phyloP scores from a whole-genome alignment of 768 basidiomycete species.

The Pleurotus pulmonarius region DNA sequence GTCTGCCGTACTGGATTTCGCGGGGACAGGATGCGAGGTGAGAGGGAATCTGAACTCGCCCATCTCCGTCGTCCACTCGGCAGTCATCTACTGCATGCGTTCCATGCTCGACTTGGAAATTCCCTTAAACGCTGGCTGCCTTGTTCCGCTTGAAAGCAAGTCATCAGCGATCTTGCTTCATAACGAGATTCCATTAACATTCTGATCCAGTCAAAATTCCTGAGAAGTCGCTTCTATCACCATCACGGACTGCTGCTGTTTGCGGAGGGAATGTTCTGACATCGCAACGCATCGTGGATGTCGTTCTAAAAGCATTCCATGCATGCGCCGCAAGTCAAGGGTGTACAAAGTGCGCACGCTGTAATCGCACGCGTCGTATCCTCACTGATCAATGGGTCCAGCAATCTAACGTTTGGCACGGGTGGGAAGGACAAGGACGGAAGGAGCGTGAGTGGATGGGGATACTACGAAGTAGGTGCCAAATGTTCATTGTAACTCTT shows the following conservation, averaged over 20 bases:
- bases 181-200: slow-evolving; percentile 3
- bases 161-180: slow-evolving; percentile 5
- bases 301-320: slow-evolving; percentile 88
- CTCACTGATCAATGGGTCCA: slow-evolving; percentile 18
- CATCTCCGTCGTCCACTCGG: slow-evolving; percentile 81
- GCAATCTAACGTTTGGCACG: slow-evolving; percentile 86
- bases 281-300: slow-evolving; percentile 91
- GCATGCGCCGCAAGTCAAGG: slow-evolving; percentile 93
- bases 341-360: slow-evolving; percentile 72
- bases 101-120: slow-evolving; percentile 85
- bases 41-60: slow-evolving; percentile 85
- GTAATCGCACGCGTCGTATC: slow-evolving; percentile 4
- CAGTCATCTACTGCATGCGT: slow-evolving; percentile 87
- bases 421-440: slow-evolving; percentile 87
- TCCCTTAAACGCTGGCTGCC: slow-evolving; percentile 90
- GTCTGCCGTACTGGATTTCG: slow-evolving; percentile 82
- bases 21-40: slow-evolving; percentile 79
- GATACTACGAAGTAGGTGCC: slow-evolving; percentile 71
- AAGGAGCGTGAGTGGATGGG: slow-evolving; percentile 76
- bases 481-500: not conserved
- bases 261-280: slow-evolving; percentile 93
- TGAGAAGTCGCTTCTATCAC: slow-evolving; percentile 70
- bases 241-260: slow-evolving; percentile 84
- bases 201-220: slow-evolving; percentile 68
- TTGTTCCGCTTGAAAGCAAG: slow-evolving; percentile 79